These are phyloP conservation scores for thale cress (Arabidopsis thaliana) DNA, from an alignment of 345 rosid species.

Conservation along the genomic window TAIR10.1 NC_003076.8:26148001-26148500, in stretches of 20 bases:
- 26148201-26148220: conserved; percentile 10
- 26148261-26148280: conserved; percentile 6
- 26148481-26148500: conserved; percentile 20
- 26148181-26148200: background rate
- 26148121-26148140: too few species aligned
- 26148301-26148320: background rate
- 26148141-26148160: background rate
- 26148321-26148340: background rate
- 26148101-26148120: too few species aligned
- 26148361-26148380: background rate
- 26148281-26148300: conserved; percentile 12
- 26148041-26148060: background rate
- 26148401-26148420: conserved; percentile 46
- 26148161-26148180: background rate
- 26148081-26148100: background rate
- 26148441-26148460: conserved; percentile 30
- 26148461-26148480: conserved; percentile 38
- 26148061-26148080: too few species aligned
- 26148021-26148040: background rate
- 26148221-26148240: background rate
- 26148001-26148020: background rate
- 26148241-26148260: background rate
- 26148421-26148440: conserved; percentile 23
- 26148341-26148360: background rate
- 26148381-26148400: conserved; percentile 40